Evolutionary conservation across 2,329 filamentous ascomycete genomes (phyloP).

Genomic region (Paraphoma sp.): DNA sequence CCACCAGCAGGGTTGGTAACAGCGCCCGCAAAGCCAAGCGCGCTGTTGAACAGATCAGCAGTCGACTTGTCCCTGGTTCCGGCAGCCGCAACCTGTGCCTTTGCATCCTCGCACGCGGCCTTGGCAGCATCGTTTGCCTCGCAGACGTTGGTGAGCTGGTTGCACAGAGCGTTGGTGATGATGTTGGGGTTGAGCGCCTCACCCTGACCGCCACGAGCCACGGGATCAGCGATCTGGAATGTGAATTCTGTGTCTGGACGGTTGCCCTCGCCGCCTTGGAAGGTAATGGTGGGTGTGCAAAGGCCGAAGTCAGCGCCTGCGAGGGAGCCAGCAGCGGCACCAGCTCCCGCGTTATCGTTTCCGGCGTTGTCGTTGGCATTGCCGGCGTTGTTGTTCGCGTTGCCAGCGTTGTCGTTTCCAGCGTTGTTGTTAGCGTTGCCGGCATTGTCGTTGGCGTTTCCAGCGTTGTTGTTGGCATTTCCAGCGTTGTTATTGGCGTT

Average conservation of each 20-base stretch:
- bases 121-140: slow-evolving; percentile 66
- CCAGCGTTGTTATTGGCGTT: neutral
- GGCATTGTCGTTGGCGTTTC: neutral
- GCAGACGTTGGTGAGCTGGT: slow-evolving; percentile 73
- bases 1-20: slow-evolving; percentile 43
- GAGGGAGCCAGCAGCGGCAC: slow-evolving; percentile 17
- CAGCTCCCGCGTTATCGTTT: slow-evolving; percentile 18
- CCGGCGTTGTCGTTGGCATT: slow-evolving; percentile 2
- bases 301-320: slow-evolving; percentile 42
- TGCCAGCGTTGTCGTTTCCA: slow-evolving; percentile 6
- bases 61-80: slow-evolving; percentile 50
- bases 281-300: slow-evolving; percentile 63
- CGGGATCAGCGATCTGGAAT: slow-evolving; percentile 70
- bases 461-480: slow-evolving; percentile 4
- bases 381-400: slow-evolving; percentile 1
- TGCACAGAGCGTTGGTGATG: slow-evolving; percentile 75
- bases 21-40: slow-evolving; percentile 46
- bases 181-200: slow-evolving; percentile 76
- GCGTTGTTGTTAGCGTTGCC: slow-evolving; percentile 1
- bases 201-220: slow-evolving; percentile 66
- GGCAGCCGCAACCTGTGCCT: slow-evolving; percentile 58
- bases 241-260: slow-evolving; percentile 66
- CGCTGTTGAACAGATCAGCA: slow-evolving; percentile 50
- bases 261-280: slow-evolving; percentile 60
- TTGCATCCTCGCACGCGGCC: slow-evolving; percentile 59